Evolutionary conservation across 352 stramenopile genomes (phyloP), one percentile per base, ranked within the genome.

Genomic region (Globisporangium polare): DNA sequence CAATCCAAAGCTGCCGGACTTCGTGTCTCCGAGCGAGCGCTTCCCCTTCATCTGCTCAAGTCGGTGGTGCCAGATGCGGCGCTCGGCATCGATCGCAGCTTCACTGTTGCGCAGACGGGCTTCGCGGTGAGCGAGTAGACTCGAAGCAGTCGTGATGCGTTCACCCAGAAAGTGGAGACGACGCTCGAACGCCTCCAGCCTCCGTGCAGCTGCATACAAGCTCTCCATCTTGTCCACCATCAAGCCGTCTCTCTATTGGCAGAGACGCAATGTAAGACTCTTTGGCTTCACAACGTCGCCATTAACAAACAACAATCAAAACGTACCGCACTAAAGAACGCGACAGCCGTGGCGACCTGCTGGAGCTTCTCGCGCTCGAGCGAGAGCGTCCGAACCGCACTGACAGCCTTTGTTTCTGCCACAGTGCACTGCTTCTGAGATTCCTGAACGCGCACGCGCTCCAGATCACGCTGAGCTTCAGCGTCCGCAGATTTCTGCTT

Each of bases 61-160:
- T 1, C 62, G 63, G 58, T 75, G 68, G 3, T 52, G 54, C 65
- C 71, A 76, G 26, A 83, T 72, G 20, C 75, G 62, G 15, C 74
- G 64, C 52, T 78, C 73, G 6, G 69, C 72, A 43, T 75, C 73
- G 45, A 90, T 68, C 12, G 80, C 83, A 17, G 83, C 83, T 53
- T 90, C 77, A 50, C 75, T 86, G 53, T 92, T 92, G 1, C 83
- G 75, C 13, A 92, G 46, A 2, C 73, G 66, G 1, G 73, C 75
- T 59, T 90, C 75, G 39, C 78, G 75, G 45, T 89, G 78, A 3
- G 69, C 65, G 3, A 89, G 58, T 3, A 88, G 58, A 2, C 62
- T 69, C 53, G 69, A 65, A n/a, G 76, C 75, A 17, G 77, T 59
- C 33, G 71, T 65, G 5, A 90, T 33, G 2, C 78, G 72, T 15